Evolutionary conservation across 257 asterid genomes (phyloP).

Genomic region (Paraleonurus japonicus): DNA sequence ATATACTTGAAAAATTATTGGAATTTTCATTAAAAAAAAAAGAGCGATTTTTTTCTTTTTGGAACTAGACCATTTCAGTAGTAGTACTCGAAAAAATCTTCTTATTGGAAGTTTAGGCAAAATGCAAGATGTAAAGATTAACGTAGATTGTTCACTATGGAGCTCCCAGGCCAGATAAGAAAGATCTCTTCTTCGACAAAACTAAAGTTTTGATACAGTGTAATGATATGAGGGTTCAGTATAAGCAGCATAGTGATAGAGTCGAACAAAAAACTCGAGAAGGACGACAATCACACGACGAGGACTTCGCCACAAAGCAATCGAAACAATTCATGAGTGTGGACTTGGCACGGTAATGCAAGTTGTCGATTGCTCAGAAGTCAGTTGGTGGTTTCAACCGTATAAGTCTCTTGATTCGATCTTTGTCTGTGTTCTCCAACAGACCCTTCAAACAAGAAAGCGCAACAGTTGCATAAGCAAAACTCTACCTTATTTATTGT

Average conservation of each 20-base stretch:
- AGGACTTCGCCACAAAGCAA: not conserved
- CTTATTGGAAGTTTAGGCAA: too few relatives aligned
- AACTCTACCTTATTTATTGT: not conserved
- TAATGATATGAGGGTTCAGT: not conserved
- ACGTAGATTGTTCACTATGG: not conserved
- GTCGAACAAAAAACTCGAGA: not conserved
- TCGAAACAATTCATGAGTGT: not conserved
- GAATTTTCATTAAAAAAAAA: too few relatives aligned
- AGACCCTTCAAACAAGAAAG: constrained; percentile 39
- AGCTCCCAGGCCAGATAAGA: not conserved
- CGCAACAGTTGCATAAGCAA: not conserved
- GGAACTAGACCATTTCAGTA: too few relatives aligned
- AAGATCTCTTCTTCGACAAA: not conserved
- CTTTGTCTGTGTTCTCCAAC: constrained; percentile 66
- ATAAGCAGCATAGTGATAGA: not conserved
- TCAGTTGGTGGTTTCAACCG: constrained; percentile 51
- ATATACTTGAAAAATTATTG: too few relatives aligned
- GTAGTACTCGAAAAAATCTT: too few relatives aligned
- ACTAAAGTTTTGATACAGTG: not conserved
- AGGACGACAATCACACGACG: not conserved
- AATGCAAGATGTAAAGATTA: not conserved
- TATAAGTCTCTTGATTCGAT: constrained; percentile 54
- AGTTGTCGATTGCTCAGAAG: constrained; percentile 26
- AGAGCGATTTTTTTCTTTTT: too few relatives aligned
- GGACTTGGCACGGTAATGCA: not conserved